phyloP scores from a whole-genome alignment of 257 asterid species.

The Plectranthus barbatus region DNA sequence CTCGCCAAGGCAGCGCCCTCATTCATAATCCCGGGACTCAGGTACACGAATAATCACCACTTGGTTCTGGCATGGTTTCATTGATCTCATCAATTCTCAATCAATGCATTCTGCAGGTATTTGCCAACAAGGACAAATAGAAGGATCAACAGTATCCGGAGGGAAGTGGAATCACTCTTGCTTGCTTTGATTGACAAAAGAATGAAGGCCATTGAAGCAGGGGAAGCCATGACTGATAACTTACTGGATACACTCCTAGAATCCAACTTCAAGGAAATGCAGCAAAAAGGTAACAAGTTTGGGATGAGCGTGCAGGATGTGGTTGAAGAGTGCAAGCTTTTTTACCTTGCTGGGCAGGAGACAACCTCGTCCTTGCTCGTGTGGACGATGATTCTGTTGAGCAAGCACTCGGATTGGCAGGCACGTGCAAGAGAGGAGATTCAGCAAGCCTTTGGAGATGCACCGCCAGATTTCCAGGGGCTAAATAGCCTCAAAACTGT shows the following conservation, averaged over 20 bases:
- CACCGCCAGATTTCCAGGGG: conserved; percentile 29
- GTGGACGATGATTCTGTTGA: conserved; percentile 47
- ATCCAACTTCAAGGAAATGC: conserved; percentile 33
- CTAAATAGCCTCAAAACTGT: conserved; percentile 35
- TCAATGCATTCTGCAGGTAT: conserved; percentile 13
- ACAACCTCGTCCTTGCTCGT: conserved; percentile 41
- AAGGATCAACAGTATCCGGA: conserved; percentile 32
- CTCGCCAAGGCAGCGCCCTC: conserved; percentile 7
- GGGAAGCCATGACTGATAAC: conserved; percentile 31
- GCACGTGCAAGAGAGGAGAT: conserved; percentile 48
- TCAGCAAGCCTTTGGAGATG: conserved; percentile 19
- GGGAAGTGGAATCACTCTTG: conserved; percentile 28
- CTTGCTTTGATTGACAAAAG: conserved; percentile 30
- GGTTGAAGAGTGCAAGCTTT: conserved; percentile 53
- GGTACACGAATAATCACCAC: conserved; percentile 4
- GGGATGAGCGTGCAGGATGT: conserved; percentile 39
- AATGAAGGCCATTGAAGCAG: conserved; percentile 26
- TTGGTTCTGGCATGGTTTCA: not conserved
- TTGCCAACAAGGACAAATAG: conserved; percentile 38
- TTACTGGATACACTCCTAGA: conserved; percentile 31
- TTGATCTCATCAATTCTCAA: not conserved
- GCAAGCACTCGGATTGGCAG: conserved; percentile 43
- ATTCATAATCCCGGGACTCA: conserved; percentile 35
- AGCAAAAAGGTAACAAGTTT: conserved; percentile 21
- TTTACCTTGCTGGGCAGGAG: conserved; percentile 58